Evolutionary conservation across 2,329 filamentous ascomycete genomes (phyloP).

Genomic region (Chalaropsis ovoidea): DNA sequence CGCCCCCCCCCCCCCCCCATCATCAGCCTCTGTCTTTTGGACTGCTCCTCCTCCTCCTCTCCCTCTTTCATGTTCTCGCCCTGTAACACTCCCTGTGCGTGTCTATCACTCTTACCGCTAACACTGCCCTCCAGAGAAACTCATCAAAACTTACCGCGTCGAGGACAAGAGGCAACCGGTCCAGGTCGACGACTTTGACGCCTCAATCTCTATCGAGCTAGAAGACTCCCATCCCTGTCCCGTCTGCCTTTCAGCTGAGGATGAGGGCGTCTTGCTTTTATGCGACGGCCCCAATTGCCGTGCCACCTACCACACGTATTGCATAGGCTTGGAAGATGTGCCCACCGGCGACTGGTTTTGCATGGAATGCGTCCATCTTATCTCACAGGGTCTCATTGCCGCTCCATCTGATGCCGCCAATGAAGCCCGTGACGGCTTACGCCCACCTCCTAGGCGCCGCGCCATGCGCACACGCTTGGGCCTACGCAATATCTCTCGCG

Average conservation of each 20-base stretch:
- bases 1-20: neutral
- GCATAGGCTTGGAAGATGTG: slow-evolving; percentile 68
- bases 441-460: slow-evolving; percentile 32
- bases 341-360: slow-evolving; percentile 83
- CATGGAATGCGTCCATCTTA: slow-evolving; percentile 59
- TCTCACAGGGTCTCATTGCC: slow-evolving; percentile 30
- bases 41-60: no score
- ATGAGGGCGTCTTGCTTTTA: slow-evolving; percentile 74
- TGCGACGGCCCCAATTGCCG: slow-evolving; percentile 72
- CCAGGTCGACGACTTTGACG: slow-evolving; percentile 40
- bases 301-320: slow-evolving; percentile 82
- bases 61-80: neutral
- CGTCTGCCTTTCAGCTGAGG: slow-evolving; percentile 69
- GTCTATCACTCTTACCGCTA: neutral
- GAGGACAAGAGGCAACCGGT: slow-evolving; percentile 66
- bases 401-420: neutral
- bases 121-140: slow-evolving; percentile 38
- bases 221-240: slow-evolving; percentile 72
- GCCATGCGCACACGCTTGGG: slow-evolving; percentile 31
- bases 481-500: slow-evolving; percentile 32
- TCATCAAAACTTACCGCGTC: slow-evolving; percentile 52
- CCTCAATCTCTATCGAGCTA: slow-evolving; percentile 67
- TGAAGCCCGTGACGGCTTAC: slow-evolving; percentile 27
- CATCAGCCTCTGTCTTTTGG: no score
- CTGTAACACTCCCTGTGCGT: neutral